Base-by-base conservation (phyloP, 345 rosid genomes). In the Carallia brachiata region DNA sequence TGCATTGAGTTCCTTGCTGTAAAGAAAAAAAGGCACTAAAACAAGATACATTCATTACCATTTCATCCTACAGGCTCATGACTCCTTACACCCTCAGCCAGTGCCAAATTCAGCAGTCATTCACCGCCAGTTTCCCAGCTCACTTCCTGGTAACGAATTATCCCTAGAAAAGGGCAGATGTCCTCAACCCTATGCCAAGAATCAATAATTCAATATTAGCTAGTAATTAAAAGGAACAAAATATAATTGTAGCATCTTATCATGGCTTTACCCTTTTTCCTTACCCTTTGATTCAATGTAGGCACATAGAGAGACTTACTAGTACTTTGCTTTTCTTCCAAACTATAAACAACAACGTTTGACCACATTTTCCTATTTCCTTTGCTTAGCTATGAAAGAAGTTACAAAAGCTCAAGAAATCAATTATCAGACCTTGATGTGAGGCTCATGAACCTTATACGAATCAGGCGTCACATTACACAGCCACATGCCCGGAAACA, bases 401-500 rank as follows among this genome's bases (percentile, higher is more conserved):
- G 23, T n/a, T 31, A 52, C 7, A 63, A 39, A 34, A 62, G 12
- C 44, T 15, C 27, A 5, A 40, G 36, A 70, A 47, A 62, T 48
- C 63, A 63, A 13, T 23, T 56, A n/a, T 23, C 57, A 39, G 28
- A 72, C 76, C 76, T 68, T 77, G 12, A 28, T 9, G 54, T 52
- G 72, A 50, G 80, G 13, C n/a, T 77, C 80, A 27, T 31, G 36
- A 71, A 67, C 69, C 52, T 18, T 67, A 47, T 77, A 77, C 9
- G 63, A 37, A 36, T 77, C 80, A 32, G 65, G 69, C 4, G 80
- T 71, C 36, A 72, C 19, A 1, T 72, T 67, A 47, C 57, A 18
- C 55, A 77, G 17, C 80, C 80, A 77, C 65, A 71, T 23, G n/a
- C 76, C 76, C 12, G 80, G 80, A 61, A 77, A 72, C 44, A 77